phyloP scores from a whole-genome alignment of 768 basidiomycete genomes.

The Pisolithus tinctorius region DNA sequence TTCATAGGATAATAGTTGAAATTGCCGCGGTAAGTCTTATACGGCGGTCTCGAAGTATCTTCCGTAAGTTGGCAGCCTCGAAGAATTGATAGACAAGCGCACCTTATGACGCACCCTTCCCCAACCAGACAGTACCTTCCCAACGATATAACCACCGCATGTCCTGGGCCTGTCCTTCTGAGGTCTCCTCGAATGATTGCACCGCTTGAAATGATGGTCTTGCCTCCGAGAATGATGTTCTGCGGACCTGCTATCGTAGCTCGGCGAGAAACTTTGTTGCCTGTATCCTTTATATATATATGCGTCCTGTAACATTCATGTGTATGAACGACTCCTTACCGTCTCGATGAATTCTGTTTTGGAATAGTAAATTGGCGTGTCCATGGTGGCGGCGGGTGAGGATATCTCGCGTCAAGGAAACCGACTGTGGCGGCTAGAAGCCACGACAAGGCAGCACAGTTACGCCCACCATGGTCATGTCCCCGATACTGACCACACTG shows the following conservation, averaged over 20 bases:
- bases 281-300: conserved; percentile 62
- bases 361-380: conserved; percentile 70
- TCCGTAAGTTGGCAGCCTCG: neutral
- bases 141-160: conserved; percentile 89
- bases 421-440: neutral
- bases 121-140: conserved; percentile 91
- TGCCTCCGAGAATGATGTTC: conserved; percentile 96
- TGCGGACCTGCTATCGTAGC: conserved; percentile 90
- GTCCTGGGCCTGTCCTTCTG: conserved; percentile 80
- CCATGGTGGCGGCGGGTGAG: conserved; percentile 37
- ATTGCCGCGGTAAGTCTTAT: conserved; percentile 84
- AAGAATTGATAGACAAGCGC: conserved; percentile 11
- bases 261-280: conserved; percentile 91
- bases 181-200: conserved; percentile 94
- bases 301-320: conserved; percentile 2
- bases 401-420: conserved; percentile 11
- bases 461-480: conserved; percentile 4
- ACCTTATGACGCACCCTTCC: conserved; percentile 87
- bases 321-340: conserved; percentile 33
- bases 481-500: conserved; percentile 2
- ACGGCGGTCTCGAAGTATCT: conserved; percentile 54
- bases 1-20: conserved; percentile 99
- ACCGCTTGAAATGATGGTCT: conserved; percentile 87
- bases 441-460: neutral
- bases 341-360: conserved; percentile 87